Evolutionary conservation across 768 basidiomycete species (phyloP).

Genomic region (Leccinum longicurvipes): DNA sequence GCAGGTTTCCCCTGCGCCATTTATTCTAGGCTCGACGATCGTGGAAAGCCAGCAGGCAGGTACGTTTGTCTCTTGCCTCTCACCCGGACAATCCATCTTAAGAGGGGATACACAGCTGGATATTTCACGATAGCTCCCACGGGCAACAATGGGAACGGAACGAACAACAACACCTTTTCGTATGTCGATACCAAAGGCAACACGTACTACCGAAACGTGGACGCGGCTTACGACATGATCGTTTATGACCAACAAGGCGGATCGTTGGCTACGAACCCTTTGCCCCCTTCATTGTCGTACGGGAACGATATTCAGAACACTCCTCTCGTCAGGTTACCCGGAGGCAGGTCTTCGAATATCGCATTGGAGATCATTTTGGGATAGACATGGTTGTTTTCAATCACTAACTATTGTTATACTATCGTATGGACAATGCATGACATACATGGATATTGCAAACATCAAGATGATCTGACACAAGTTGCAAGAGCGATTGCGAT

Average conservation of each 20-base stretch:
- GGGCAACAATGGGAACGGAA: slow-evolving; percentile 64
- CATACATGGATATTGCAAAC: slow-evolving; percentile 10
- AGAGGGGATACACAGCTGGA: slow-evolving; percentile 35
- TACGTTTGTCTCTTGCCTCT: slow-evolving; percentile 26
- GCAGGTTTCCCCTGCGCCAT: slow-evolving; percentile 52
- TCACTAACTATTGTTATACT: not conserved
- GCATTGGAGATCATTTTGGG: not conserved
- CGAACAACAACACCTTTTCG: slow-evolving; percentile 62
- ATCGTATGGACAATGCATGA: slow-evolving; percentile 3
- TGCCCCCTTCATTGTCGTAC: slow-evolving; percentile 6
- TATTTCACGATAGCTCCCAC: slow-evolving; percentile 43
- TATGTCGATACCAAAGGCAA: slow-evolving; percentile 60
- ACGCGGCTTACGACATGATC: slow-evolving; percentile 59
- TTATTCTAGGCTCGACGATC: slow-evolving; percentile 57
- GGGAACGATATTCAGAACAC: not conserved
- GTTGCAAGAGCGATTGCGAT: slow-evolving; percentile 68
- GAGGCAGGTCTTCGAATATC: slow-evolving; percentile 17
- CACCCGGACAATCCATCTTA: not conserved
- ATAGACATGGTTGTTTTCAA: not conserved
- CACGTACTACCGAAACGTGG: slow-evolving; percentile 58
- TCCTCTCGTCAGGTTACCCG: slow-evolving; percentile 35
- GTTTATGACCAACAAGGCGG: slow-evolving; percentile 57
- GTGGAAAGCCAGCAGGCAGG: slow-evolving; percentile 56
- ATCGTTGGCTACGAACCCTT: slow-evolving; percentile 33
- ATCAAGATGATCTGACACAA: not conserved